A percentile compares a stretch with the other conserved stretches of the same genome.
Conservation (phyloP, 352 stramenopile genomes). For the Phytophthora brassicae region DNA sequence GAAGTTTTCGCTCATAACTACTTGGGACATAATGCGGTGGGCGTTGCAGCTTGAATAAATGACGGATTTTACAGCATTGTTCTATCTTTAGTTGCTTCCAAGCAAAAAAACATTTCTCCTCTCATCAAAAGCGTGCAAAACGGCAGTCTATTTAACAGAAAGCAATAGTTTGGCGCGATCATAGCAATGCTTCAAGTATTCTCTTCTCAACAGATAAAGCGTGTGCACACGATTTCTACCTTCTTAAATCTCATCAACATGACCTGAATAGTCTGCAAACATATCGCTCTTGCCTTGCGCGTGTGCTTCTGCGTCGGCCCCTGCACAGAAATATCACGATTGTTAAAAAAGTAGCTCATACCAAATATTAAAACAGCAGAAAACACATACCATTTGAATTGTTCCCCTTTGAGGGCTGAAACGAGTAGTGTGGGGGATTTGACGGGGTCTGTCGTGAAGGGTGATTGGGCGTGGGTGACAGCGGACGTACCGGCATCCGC, state of each 20-base stretch:
- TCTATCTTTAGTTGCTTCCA: conserved; percentile 22
- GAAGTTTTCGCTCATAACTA: background rate
- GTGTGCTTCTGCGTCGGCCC: conserved; percentile 30
- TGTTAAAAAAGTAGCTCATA: background rate
- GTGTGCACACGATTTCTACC: too few relatives aligned
- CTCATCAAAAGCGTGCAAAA: too few relatives aligned
- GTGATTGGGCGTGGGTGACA: conserved; percentile 42
- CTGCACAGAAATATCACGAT: conserved; percentile 8
- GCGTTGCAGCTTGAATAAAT: too few relatives aligned
- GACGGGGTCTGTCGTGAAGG: conserved; percentile 43
- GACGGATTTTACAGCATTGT: background rate
- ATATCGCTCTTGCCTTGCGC: conserved; percentile 65
- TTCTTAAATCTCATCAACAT: conserved; percentile 69
- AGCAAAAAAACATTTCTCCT: too few relatives aligned
- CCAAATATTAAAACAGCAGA: background rate
- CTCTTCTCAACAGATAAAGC: too few relatives aligned
- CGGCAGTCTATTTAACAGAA: conserved; percentile 21
- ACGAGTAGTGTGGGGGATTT: conserved; percentile 77
- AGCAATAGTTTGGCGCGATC: too few relatives aligned
- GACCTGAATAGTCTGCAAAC: conserved; percentile 67
- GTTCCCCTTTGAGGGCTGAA: conserved; percentile 53
- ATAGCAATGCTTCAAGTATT: too few relatives aligned
- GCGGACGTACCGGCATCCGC: conserved; percentile 54
- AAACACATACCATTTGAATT: conserved; percentile 28
- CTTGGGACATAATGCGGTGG: background rate